Evolutionary conservation across 352 stramenopile species (phyloP).

Genomic region (Blastocystis hominis): DNA sequence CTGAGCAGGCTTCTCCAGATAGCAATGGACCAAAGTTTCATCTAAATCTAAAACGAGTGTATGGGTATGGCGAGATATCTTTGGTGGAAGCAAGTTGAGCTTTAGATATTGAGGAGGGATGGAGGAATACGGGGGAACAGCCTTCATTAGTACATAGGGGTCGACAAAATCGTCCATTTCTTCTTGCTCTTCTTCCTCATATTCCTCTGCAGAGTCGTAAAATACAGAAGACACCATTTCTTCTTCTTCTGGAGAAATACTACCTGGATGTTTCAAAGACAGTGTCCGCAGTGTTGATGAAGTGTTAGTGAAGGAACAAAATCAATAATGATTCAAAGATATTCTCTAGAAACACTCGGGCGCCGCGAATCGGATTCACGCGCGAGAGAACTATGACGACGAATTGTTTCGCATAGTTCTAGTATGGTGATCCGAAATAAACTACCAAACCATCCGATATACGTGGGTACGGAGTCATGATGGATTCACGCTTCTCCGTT

Average conservation of each 20-base stretch:
- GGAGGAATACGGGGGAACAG: background rate
- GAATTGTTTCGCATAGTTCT: background rate
- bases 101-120: background rate
- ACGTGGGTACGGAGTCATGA: background rate
- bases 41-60: conserved; percentile 85
- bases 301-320: background rate
- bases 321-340: background rate
- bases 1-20: conserved; percentile 81
- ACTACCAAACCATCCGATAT: background rate
- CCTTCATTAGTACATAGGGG: background rate
- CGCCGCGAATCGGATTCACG: background rate
- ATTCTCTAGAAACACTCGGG: background rate
- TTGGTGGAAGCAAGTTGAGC: background rate
- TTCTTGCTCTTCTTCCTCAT: background rate
- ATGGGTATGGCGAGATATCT: background rate
- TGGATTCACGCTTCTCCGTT: background rate
- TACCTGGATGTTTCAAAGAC: background rate
- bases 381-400: background rate
- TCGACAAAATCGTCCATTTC: background rate
- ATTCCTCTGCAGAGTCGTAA: background rate
- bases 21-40: conserved; percentile 96
- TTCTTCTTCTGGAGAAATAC: background rate
- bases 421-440: background rate
- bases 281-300: background rate
- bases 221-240: background rate